Evolutionary conservation across 2,329 filamentous ascomycete species (phyloP).

Genomic region (Coniochaeta prunicola): DNA sequence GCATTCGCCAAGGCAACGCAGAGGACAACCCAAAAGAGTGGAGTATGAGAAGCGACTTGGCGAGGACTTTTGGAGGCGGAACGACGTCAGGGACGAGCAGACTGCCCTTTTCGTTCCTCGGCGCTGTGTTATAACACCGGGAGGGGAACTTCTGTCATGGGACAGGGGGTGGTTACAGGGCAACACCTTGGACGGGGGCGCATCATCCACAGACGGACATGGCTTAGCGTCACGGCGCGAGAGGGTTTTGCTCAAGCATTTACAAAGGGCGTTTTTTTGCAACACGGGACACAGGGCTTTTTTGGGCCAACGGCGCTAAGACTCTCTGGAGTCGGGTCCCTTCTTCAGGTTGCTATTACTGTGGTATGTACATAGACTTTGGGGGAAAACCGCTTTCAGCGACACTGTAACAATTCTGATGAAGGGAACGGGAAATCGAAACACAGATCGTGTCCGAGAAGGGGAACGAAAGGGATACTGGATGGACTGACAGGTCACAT

Average conservation of each 20-base stretch:
- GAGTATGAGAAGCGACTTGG: neutral
- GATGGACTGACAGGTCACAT: neutral
- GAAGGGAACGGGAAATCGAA: neutral
- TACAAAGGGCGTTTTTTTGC: slow-evolving; percentile 14
- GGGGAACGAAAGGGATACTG: neutral
- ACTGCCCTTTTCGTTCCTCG: neutral
- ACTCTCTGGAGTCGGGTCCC: neutral
- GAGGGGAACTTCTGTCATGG: too few species aligned
- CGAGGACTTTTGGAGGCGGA: neutral
- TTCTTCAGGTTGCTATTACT: neutral
- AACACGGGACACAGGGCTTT: neutral
- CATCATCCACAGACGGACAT: neutral
- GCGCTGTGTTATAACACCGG: neutral
- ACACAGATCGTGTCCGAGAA: neutral
- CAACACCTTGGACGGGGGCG: neutral
- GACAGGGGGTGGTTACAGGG: neutral
- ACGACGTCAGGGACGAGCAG: neutral
- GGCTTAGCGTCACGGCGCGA: slow-evolving; percentile 1
- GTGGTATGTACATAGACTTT: neutral
- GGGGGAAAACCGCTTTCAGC: neutral
- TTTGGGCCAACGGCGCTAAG: neutral
- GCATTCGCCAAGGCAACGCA: neutral
- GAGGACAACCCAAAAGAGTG: neutral
- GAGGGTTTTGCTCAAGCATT: slow-evolving; percentile 13
- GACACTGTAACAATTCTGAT: neutral